These are phyloP conservation scores for Colletotrichum sp. DNA, from an alignment of 2,329 filamentous ascomycete genomes.

Conservation along the genomic window DNA sequence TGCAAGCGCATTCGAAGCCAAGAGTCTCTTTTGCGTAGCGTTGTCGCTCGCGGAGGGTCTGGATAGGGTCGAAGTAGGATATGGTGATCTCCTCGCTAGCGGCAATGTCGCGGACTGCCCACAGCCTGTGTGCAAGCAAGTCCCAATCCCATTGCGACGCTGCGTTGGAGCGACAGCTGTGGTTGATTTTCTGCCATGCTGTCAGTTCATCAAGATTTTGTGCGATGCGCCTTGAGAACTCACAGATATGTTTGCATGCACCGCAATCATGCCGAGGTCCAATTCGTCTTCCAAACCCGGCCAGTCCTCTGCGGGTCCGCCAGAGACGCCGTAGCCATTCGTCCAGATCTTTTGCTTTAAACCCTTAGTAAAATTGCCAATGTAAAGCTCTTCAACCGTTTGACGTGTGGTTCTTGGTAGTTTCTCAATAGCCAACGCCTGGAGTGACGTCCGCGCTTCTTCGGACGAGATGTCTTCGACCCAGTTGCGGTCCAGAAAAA, in stretches of 20 bases:
- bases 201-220: background rate
- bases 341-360: background rate
- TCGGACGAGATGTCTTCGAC: background rate
- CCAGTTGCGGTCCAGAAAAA: background rate
- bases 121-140: background rate
- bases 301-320: background rate
- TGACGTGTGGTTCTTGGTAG: background rate
- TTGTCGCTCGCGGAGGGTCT: background rate
- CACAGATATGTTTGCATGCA: background rate
- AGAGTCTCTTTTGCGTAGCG: accelerated
- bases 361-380: accelerated
- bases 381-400: background rate
- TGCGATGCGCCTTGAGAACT: background rate
- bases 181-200: background rate
- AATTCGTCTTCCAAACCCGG: background rate
- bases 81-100: background rate
- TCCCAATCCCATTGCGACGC: background rate
- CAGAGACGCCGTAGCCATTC: background rate
- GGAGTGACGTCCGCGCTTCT: background rate
- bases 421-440: background rate
- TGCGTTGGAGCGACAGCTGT: background rate
- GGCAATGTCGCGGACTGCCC: background rate
- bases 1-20: background rate
- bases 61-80: background rate
- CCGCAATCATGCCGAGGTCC: background rate